Percentiles rank a stretch among this genome's conserved stretches.
Evolutionary conservation across 768 basidiomycete species (phyloP).

Genomic region (Brasilioporus rufonigricans): DNA sequence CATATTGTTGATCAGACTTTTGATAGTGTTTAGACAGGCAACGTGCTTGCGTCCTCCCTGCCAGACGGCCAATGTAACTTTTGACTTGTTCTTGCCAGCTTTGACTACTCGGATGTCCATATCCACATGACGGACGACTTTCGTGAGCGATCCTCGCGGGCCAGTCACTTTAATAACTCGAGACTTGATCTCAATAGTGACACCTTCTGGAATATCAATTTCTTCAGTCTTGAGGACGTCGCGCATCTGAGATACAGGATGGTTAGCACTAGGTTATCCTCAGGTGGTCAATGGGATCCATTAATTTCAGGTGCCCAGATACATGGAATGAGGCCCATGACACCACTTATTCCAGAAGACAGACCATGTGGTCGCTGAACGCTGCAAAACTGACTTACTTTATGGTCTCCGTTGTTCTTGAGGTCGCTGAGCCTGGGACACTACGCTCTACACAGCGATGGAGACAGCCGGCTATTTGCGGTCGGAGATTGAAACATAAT

Average conservation of each 20-base stretch:
- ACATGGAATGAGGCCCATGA: conserved; percentile 2
- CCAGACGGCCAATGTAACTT: conserved; percentile 94
- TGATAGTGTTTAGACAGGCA: conserved; percentile 95
- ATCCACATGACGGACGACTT: conserved; percentile 89
- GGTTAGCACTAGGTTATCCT: conserved; percentile 34
- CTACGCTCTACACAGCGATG: conserved; percentile 4
- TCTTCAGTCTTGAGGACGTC: conserved; percentile 94
- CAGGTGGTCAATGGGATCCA: conserved; percentile 38
- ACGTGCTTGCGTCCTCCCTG: conserved; percentile 98
- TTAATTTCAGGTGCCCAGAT: conserved; percentile 8
- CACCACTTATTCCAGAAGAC: neutral
- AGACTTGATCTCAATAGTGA: conserved; percentile 86
- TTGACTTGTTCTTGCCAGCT: conserved; percentile 59
- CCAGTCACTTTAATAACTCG: conserved; percentile 90
- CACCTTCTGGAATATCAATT: conserved; percentile 81
- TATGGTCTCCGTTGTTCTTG: conserved; percentile 27
- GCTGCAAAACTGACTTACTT: conserved; percentile 23
- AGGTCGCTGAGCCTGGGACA: conserved; percentile 18
- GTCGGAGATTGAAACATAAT: conserved; percentile 36
- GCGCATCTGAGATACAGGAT: conserved; percentile 62
- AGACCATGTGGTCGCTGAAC: neutral
- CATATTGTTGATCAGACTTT: conserved; percentile 96
- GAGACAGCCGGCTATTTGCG: conserved; percentile 26
- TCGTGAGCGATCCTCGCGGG: conserved; percentile 88
- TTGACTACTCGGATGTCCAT: conserved; percentile 90